Base-by-base conservation (phyloP, 73 alveolate species). In the Paramecium caudatum region DNA sequence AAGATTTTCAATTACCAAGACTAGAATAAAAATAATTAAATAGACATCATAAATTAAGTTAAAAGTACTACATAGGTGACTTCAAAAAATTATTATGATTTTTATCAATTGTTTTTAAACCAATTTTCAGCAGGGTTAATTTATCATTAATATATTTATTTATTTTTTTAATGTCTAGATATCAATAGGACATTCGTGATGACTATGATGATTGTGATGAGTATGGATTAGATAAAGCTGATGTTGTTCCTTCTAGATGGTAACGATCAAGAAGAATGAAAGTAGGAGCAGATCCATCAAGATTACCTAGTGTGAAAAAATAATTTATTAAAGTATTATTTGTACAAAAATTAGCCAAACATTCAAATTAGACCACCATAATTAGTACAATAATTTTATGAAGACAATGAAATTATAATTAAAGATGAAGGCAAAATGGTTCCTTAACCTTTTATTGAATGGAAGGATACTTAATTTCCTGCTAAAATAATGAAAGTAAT, bases 1-100 rank as follows among this genome's bases (percentile, higher is more conserved):
- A 55, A 23, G 80, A 55, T 55, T 55, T 55, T 55, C 30, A 55
- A 27, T 9, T 55, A 21, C 80, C 80, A 55, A 55, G 80, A 55
- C 9, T 55, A 15, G 80, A 55, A 5, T 23, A 55, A 43, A 55
- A 55, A 21, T 55, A 55, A 21, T 55, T 55, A 10, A 55, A 55
- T 7, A 55, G 30, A 10, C 45, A 55, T 27, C 80, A 55, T 1
- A 55, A 55, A 55, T 27, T 55, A 3, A 55, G 30, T 55, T 55
- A 37, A 21, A 55, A 55, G 30, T 55, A 43, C 12, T 55, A 23
- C 30, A 55, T 55, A 10, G 23, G 46, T 10, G 80, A 55, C 16
- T 27, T 55, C 13, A 55, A 43, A 5, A 55, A 55, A 55, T 55
- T 55, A 55, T 15, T 55, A 17, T 55, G 80, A 55, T 55, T 0